Percentiles rank a stretch among this genome's conserved stretches.
These are phyloP conservation scores for Exophiala viscosa DNA, from an alignment of 2,329 filamentous ascomycete species.

Conservation along the genomic window DNA sequence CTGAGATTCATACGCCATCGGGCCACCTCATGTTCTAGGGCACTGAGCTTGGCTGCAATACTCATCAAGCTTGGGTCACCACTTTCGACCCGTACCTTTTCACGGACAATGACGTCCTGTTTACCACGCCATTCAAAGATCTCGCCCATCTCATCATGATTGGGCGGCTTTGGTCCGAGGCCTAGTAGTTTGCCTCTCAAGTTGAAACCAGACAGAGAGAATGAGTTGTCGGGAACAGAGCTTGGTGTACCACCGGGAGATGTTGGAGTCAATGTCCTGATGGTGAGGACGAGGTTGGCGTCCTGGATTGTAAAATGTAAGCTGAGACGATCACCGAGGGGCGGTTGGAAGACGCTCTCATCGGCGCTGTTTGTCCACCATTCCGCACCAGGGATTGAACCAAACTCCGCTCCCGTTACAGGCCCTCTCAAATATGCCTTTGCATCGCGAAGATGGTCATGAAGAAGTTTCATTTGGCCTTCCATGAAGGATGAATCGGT, in stretches of 20 bases:
- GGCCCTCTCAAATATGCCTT: conserved; percentile 55
- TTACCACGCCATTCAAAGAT: conserved; percentile 64
- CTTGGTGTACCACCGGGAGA: conserved; percentile 53
- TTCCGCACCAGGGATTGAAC: conserved; percentile 39
- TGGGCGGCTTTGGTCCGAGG: conserved; percentile 46
- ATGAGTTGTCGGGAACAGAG: conserved; percentile 65
- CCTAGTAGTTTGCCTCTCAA: conserved; percentile 55
- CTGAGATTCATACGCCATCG: conserved; percentile 68
- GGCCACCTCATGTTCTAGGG: conserved; percentile 68
- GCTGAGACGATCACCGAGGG: conserved; percentile 65
- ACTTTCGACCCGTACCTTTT: conserved; percentile 84
- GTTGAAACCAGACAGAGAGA: conserved; percentile 56
- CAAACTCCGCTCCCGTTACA: conserved; percentile 14
- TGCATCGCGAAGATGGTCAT: conserved; percentile 60
- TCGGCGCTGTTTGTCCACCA: conserved; percentile 57
- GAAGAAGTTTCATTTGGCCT: conserved; percentile 55
- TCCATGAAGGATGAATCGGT: conserved; percentile 56
- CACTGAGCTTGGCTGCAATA: conserved; percentile 75
- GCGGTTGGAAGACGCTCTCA: conserved; percentile 62
- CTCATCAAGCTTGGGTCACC: conserved; percentile 84
- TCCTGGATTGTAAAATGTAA: conserved; percentile 68
- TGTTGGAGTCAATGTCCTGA: conserved; percentile 67
- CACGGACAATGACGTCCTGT: conserved; percentile 75
- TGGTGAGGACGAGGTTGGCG: conserved; percentile 63
- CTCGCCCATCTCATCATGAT: conserved; percentile 76